Conservation (phyloP, 495 filamentous ascomycete genomes). For the Talaromyces wortmannii region DNA sequence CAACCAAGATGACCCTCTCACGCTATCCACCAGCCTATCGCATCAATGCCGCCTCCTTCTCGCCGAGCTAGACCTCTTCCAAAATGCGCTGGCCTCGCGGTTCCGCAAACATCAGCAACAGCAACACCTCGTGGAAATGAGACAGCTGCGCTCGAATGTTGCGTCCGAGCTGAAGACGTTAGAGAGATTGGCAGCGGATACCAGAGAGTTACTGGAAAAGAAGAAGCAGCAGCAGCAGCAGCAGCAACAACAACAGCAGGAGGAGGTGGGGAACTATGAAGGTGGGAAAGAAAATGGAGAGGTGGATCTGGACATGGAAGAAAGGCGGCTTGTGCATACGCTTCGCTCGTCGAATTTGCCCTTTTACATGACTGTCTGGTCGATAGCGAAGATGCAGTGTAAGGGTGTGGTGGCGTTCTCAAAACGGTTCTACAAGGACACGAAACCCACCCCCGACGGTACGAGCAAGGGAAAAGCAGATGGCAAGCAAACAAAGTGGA, state of each 20-base stretch:
- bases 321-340: conserved; percentile 29
- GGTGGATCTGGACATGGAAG: background rate
- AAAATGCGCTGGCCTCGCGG: conserved; percentile 30
- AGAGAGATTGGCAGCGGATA: conserved; percentile 33
- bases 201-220: conserved; percentile 6
- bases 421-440: conserved; percentile 41
- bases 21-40: conserved; percentile 21
- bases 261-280: conserved; percentile 8
- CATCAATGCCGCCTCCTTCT: conserved; percentile 36
- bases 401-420: conserved; percentile 42
- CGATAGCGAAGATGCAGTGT: conserved; percentile 38
- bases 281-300: background rate
- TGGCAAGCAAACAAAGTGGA: conserved; percentile 11
- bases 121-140: conserved; percentile 35
- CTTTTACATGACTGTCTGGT: conserved; percentile 51
- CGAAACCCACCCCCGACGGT: conserved; percentile 21
- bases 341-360: conserved; percentile 51
- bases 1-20: background rate
- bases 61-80: conserved; percentile 40
- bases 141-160: conserved; percentile 41
- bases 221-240: background rate
- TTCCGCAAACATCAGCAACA: conserved; percentile 36
- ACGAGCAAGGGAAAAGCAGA: conserved; percentile 14
- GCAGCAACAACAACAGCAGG: conserved; percentile 4
- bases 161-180: conserved; percentile 42